Conservation (phyloP, 148 eudicot species). For the Rhododendron molle region DNA sequence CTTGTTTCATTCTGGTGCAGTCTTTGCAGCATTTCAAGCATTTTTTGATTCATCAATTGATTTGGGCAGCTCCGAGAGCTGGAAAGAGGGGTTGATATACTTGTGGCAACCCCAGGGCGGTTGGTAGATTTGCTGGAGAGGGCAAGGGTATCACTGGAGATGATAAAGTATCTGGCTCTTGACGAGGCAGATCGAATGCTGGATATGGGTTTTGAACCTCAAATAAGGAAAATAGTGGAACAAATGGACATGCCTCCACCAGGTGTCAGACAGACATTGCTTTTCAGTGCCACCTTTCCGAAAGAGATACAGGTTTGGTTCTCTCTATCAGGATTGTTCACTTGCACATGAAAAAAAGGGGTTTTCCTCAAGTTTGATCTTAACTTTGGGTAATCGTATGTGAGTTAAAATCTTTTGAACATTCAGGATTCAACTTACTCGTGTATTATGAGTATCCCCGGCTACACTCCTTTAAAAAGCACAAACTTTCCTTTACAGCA, state of each 20-base stretch:
- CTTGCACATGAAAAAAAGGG: not conserved
- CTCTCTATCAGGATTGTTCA: not conserved
- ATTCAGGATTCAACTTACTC: not conserved
- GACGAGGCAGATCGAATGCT: conserved; percentile 60
- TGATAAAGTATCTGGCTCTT: conserved; percentile 48
- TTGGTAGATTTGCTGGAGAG: conserved; percentile 57
- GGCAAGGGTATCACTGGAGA: conserved; percentile 50
- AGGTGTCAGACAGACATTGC: conserved; percentile 45
- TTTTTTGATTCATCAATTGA: conserved; percentile 5
- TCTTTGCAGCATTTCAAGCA: not conserved
- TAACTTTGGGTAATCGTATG: not conserved
- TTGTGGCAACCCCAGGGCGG: conserved; percentile 59
- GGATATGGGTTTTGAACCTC: conserved; percentile 62
- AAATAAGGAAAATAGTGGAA: conserved; percentile 54
- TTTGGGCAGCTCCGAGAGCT: conserved; percentile 45
- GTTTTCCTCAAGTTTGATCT: not conserved
- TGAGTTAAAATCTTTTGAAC: not conserved
- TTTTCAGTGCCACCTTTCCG: conserved; percentile 55
- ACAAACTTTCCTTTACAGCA: not conserved
- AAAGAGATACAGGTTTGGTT: conserved; percentile 47
- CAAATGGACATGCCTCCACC: conserved; percentile 57
- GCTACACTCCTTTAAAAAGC: too few species aligned
- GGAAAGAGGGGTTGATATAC: conserved; percentile 55
- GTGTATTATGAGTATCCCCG: not conserved
- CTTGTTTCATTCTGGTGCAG: not conserved